Evolutionary conservation across 2,329 filamentous ascomycete genomes (phyloP), one percentile per base, ranked within the genome.

Genomic region (Nigrospora osmanthi): DNA sequence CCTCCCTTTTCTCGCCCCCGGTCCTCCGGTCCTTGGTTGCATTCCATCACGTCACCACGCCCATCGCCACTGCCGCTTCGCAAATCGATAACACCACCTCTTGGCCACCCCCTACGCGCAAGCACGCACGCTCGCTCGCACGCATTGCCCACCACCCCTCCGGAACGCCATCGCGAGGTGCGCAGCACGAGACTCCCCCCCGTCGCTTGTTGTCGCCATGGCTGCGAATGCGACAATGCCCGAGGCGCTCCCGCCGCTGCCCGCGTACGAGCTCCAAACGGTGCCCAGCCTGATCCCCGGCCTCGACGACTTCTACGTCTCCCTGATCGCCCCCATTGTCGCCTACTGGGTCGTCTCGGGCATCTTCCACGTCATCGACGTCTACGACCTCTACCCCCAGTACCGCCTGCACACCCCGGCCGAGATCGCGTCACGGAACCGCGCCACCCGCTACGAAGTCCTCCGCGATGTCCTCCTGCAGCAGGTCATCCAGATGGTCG

Each of bases 321-420:
- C 86, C 38, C 73, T 94, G 47, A 64, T 90, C 39, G 70, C 86
- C 13, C 90, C 90, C 30, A 77, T 96, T 49, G 62, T 88, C 56
- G 86, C 85, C 47, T 98, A 98, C 75, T 98, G 93, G 93, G 67
- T 71, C 17, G 69, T 94, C 31, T 97, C 91, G 16, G 68, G 87
- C 62, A 69, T 91, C 61, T 98, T 95, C 71, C 91, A 97, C 71
- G 60, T 83, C 54, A 82, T 97, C 58, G 93, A 98, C 67, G 72
- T 82, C 47, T 83, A 83, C 67, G 88, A 96, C 64, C 70, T 91
- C 34, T 95, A 91, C 63, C 84, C 90, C 15, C 81, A 94, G 58
- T 96, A 97, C 68, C 85, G 93, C 51, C 75, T 98, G 36, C 93
- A 98, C 68, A 97, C 93, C 0, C 93, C 93, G 13, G 89, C 89